Percentiles rank a stretch among this genome's conserved stretches.
Conservation (phyloP, 768 basidiomycete species). For the Mycena filopes region DNA sequence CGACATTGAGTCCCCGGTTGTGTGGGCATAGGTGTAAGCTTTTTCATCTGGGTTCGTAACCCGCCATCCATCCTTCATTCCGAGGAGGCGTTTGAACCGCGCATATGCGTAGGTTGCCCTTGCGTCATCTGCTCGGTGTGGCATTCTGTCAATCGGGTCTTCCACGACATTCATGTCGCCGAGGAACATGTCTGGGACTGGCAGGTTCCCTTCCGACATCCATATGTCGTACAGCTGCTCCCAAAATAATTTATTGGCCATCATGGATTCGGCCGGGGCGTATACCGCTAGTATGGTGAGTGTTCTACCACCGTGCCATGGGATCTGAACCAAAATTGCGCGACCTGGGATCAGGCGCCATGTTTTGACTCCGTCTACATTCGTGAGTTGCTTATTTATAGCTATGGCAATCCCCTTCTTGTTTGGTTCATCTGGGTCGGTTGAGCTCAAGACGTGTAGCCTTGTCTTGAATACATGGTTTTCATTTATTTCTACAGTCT, state of each 20-base stretch:
- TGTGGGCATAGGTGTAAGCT: background rate
- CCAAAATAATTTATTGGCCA: background rate
- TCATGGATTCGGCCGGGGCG: background rate
- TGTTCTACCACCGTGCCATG: background rate
- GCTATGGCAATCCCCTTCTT: background rate
- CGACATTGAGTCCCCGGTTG: background rate
- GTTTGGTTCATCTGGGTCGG: background rate
- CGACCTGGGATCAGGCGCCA: conserved; percentile 3
- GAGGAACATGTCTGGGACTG: conserved; percentile 30
- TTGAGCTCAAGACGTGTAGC: background rate
- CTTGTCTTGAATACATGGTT: background rate
- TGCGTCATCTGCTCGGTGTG: conserved; percentile 6
- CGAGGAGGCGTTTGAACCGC: background rate
- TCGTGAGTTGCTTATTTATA: background rate
- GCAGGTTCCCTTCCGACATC: background rate
- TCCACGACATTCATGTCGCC: conserved; percentile 41
- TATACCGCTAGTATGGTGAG: background rate
- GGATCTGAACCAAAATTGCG: conserved; percentile 1
- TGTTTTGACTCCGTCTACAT: background rate
- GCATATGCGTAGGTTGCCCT: background rate
- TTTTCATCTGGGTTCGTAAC: background rate
- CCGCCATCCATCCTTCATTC: conserved; percentile 7
- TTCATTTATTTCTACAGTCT: conserved; percentile 6
- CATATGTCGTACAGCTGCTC: background rate
- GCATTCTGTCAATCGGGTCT: conserved; percentile 34